Conservation (phyloP, 2,329 filamentous ascomycete genomes). For the Dactylellina leptospora region DNA sequence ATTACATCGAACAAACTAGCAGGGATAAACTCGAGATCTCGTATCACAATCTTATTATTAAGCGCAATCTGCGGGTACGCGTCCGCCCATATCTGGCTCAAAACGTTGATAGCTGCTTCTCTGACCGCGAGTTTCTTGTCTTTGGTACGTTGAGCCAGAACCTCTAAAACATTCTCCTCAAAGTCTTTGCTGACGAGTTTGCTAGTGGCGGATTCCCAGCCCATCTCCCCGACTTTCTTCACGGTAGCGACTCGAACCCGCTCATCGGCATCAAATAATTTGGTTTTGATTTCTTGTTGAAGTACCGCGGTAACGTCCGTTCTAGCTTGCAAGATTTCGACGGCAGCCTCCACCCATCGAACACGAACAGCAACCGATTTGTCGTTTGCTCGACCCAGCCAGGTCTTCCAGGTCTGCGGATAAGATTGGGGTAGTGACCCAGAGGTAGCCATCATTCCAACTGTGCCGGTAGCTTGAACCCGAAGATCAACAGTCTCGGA, state of each 20-base stretch:
- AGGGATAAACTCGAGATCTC: slow-evolving; percentile 82
- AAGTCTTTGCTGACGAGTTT: slow-evolving; percentile 71
- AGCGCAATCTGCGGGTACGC: slow-evolving; percentile 85
- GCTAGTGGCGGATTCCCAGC: slow-evolving; percentile 77
- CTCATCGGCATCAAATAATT: slow-evolving; percentile 87
- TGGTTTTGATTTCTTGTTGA: slow-evolving; percentile 73
- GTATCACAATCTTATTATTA: slow-evolving; percentile 77
- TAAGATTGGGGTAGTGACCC: slow-evolving; percentile 54
- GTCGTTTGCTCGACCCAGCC: slow-evolving; percentile 81
- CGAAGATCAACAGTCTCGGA: slow-evolving; percentile 89
- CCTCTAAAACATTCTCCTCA: slow-evolving; percentile 70
- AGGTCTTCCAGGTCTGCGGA: slow-evolving; percentile 57
- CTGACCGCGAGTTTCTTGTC: slow-evolving; percentile 84
- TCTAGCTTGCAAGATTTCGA: slow-evolving; percentile 85
- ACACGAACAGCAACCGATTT: slow-evolving; percentile 83
- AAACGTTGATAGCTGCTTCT: slow-evolving; percentile 82
- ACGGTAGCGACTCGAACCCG: slow-evolving; percentile 90
- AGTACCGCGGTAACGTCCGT: slow-evolving; percentile 73
- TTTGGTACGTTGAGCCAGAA: slow-evolving; percentile 85
- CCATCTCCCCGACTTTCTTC: slow-evolving; percentile 81
- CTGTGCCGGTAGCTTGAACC: slow-evolving; percentile 86
- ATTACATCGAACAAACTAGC: slow-evolving; percentile 85
- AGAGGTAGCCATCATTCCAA: slow-evolving; percentile 77
- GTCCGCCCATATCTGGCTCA: slow-evolving; percentile 92
- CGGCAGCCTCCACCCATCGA: slow-evolving; percentile 84